Percentiles rank a stretch among this genome's conserved stretches.
phyloP scores from a whole-genome alignment of 192 early-diverging fungal species.

The Allomyces macrogynus region DNA sequence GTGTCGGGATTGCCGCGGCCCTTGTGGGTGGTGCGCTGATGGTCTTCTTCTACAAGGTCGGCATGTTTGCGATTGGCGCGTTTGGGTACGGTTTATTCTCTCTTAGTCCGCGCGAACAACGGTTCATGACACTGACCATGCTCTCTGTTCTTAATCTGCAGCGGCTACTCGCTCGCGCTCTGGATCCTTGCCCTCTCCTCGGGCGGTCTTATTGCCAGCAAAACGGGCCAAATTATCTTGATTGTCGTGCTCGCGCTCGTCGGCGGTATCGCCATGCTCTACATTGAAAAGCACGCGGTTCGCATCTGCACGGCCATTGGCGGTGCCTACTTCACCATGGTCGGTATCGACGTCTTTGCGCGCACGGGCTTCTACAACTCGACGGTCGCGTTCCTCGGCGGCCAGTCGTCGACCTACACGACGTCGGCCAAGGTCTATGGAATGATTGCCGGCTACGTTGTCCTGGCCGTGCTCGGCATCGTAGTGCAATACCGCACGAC shows the following conservation, averaged over 20 bases:
- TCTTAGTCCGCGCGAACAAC: neutral
- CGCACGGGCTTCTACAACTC: slow-evolving; percentile 48
- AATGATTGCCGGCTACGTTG: slow-evolving; percentile 48
- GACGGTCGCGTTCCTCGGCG: slow-evolving; percentile 24
- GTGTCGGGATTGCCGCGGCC: slow-evolving; percentile 38
- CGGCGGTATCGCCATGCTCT: slow-evolving; percentile 42
- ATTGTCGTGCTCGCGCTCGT: slow-evolving; percentile 38
- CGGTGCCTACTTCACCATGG: slow-evolving; percentile 56
- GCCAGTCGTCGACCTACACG: slow-evolving; percentile 21
- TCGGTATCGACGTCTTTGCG: slow-evolving; percentile 68
- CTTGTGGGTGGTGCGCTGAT: slow-evolving; percentile 41
- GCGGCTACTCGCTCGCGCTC: slow-evolving; percentile 50
- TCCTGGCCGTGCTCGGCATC: slow-evolving; percentile 38
- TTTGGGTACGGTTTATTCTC: slow-evolving; percentile 14
- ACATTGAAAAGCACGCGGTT: slow-evolving; percentile 37
- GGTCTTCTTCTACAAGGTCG: slow-evolving; percentile 46
- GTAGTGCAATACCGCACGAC: slow-evolving; percentile 41
- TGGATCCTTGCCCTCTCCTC: slow-evolving; percentile 44
- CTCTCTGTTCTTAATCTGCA: neutral
- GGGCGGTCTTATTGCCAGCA: slow-evolving; percentile 38
- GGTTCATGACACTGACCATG: neutral
- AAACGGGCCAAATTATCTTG: slow-evolving; percentile 45
- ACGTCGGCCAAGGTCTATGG: slow-evolving; percentile 35
- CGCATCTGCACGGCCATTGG: slow-evolving; percentile 51
- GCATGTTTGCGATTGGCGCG: slow-evolving; percentile 53